Evolutionary conservation across 139 green algal species (phyloP), one percentile per base, ranked within the genome.

Genomic region (Haematococcus lacustris): DNA sequence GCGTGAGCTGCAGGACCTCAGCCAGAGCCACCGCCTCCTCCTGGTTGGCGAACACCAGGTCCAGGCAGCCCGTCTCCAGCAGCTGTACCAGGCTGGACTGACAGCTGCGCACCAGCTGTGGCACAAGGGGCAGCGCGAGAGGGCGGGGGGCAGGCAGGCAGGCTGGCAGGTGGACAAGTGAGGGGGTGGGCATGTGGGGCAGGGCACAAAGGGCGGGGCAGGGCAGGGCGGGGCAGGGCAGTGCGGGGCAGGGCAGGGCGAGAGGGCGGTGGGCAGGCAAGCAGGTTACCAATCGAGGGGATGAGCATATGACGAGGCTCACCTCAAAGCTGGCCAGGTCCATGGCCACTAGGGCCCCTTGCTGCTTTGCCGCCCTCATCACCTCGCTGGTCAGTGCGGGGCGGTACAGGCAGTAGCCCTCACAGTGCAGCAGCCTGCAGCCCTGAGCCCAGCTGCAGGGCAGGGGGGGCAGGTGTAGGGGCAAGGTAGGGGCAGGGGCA

Each of bases 311-410:
- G n/a, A n/a, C n/a, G n/a, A 32, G 2, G 6, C 71, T 70, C 33
- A 92, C 81, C 73, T 97, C 92, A 75, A 96, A 95, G 33, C 78
- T 90, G 0, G 92, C 92, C 6, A 95, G 77, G 81, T 97, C 92
- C 3, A 97, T 74, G 1, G 82, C 93, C 35, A 86, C 73, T 26
- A 78, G n/a, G 2, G 77, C 82, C 0, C 85, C 85, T 3, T 65
- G 38, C 4, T 38, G 23, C 60, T 81, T 85, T 23, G 86, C 84
- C 28, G 51, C 76, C 35, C 32, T 3, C 63, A 80, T 78, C 69
- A 78, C 61, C 35, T 67, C 50, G 9, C 21, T 25, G 28, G 78
- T 70, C 34, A 91, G 51, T 23, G 77, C 32, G 1, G 79, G 76
- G 35, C 82, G 71, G 76, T 90, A 93, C 64, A 94, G 38, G 78